Evolutionary conservation across 2,329 filamentous ascomycete genomes (phyloP).

Genomic region (Arthrobotrys iridis): DNA sequence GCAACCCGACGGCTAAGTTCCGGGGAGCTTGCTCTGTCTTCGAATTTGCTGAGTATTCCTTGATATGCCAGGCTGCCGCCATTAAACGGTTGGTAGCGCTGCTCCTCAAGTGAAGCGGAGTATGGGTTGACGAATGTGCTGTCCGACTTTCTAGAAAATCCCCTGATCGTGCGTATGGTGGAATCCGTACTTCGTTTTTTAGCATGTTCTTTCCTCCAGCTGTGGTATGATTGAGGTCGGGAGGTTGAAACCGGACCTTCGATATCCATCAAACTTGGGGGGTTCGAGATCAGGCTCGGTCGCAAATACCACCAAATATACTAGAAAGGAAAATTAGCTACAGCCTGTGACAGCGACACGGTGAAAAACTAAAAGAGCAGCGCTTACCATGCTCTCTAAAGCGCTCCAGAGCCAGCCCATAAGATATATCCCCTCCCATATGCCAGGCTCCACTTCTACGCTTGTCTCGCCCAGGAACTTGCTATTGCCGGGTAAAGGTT

Average conservation of each 20-base stretch:
- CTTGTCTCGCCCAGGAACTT: constrained; percentile 16
- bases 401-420: constrained; percentile 50
- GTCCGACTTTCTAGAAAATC: constrained; percentile 29
- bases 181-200: constrained; percentile 47
- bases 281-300: neutral
- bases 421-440: constrained; percentile 48
- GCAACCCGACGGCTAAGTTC: constrained; percentile 41
- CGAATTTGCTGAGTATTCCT: constrained; percentile 27
- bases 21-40: constrained; percentile 48
- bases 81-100: neutral
- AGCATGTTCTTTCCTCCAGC: constrained; percentile 50
- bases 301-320: constrained; percentile 39
- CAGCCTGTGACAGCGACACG: neutral
- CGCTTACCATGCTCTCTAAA: constrained; percentile 37
- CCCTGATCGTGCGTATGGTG: constrained; percentile 45
- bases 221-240: constrained; percentile 44
- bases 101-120: constrained; percentile 10
- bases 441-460: constrained; percentile 47
- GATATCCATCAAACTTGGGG: neutral
- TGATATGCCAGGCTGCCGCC: constrained; percentile 24
- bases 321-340: neutral
- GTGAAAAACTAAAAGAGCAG: neutral
- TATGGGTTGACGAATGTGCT: constrained; percentile 3
- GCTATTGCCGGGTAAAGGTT: neutral
- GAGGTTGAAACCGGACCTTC: neutral